Evolutionary conservation across 257 asterid species (phyloP), one percentile per base, ranked within the genome.

Genomic region (Petunia axillaris): DNA sequence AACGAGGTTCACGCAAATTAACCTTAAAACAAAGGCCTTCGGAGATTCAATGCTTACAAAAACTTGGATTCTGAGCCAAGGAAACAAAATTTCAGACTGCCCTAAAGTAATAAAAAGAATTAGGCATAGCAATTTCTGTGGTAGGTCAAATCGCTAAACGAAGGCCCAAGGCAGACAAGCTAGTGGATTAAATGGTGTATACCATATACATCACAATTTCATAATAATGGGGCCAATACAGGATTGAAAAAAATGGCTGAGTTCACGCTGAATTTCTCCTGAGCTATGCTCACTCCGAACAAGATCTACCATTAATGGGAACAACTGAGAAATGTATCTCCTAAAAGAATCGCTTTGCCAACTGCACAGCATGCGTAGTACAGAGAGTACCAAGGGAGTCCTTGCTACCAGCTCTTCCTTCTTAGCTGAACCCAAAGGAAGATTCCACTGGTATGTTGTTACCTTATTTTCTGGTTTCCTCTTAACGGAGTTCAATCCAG

Each of bases 201-300:
- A 8, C 10, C 41, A 67, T n/a, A 50, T 50, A 63, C 55, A 66
- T 82, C 85, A 86, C 55, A 65, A 81, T 50, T 85, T 86, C 85
- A 91, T 83, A 68, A 94, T 48, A 81, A 93, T 76, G 64, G 98
- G 96, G 79, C 96, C 98, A 78, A 94, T 90, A 87, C 91, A 85
- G 13, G 91, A 88, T 57, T 84, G 89, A 84, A 94, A 93, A 73
- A 94, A 85, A 87, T 81, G 84, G 90, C 96, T 87, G 6, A 94
- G 89, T 39, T 87, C 89, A 57, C 83, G 88, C 89, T 94, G 98
- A 83, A 94, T 93, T 83, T 94, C 98, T 68, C 81, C 80, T 58
- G 98, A 91, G 80, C 92, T 89, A 78, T 94, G 98, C 90, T 94
- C 98, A 74, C 98, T 93, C 81, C 98, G 92, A 66, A 94, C 94